Evolutionary conservation across 768 basidiomycete genomes (phyloP).

Genomic region (Auricularia auricula-judae): DNA sequence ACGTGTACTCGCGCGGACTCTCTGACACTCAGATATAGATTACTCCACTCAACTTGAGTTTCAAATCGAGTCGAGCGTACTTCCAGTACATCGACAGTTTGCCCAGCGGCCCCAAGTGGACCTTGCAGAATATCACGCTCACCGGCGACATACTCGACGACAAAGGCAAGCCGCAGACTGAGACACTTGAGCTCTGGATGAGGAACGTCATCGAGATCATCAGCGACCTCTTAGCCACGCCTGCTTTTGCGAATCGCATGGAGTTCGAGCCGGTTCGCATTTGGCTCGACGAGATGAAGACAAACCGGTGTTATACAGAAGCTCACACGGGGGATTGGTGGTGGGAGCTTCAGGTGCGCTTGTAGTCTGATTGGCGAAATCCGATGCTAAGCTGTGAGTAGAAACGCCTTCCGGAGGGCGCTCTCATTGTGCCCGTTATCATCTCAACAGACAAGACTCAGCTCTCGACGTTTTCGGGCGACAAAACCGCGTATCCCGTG

Average conservation of each 20-base stretch:
- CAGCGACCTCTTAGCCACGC: slow-evolving; percentile 1
- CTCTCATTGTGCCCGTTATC: slow-evolving; percentile 18
- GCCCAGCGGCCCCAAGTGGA: not conserved
- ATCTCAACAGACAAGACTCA: slow-evolving; percentile 22
- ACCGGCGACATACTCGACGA: not conserved
- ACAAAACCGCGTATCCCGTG: slow-evolving; percentile 22
- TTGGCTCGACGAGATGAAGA: slow-evolving; percentile 2
- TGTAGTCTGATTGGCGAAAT: not conserved
- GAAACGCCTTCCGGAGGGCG: slow-evolving; percentile 4
- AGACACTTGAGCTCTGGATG: not conserved
- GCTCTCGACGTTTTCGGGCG: slow-evolving; percentile 15
- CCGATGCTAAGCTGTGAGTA: not conserved
- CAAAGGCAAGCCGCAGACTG: not conserved
- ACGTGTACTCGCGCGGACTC: no score
- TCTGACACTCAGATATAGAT: no score
- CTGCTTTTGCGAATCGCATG: slow-evolving; percentile 1
- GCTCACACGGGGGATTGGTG: slow-evolving; percentile 12
- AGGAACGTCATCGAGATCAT: slow-evolving; percentile 6
- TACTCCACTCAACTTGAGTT: not conserved
- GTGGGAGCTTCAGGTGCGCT: slow-evolving; percentile 11
- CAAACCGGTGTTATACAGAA: slow-evolving; percentile 4
- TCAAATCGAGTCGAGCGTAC: not conserved
- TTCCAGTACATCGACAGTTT: not conserved
- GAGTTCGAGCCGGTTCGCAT: slow-evolving; percentile 5
- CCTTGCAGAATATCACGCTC: not conserved